A percentile compares a stretch with the other conserved stretches of the same genome.
Conservation (phyloP, 1,139 yeast genomes). For the Taphrina betulina region DNA sequence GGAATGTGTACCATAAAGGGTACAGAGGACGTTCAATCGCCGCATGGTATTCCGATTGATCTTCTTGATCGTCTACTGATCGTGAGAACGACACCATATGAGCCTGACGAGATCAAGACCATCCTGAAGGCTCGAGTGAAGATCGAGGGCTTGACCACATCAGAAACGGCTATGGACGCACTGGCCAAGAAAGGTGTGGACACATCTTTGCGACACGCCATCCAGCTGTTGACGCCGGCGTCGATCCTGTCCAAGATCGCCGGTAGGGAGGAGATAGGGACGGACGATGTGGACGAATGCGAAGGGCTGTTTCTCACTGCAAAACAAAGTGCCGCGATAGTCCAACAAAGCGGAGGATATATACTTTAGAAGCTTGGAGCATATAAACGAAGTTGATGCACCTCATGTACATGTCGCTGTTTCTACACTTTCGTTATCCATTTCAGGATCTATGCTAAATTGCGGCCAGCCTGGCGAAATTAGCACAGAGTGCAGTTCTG, state of each 20-base stretch:
- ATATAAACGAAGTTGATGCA: too few species aligned
- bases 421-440: too few species aligned
- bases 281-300: slow-evolving; percentile 81
- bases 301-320: slow-evolving; percentile 84
- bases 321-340: slow-evolving; percentile 73
- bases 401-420: too few species aligned
- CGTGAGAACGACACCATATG: slow-evolving; percentile 86
- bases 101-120: slow-evolving; percentile 73
- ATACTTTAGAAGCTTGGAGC: slow-evolving; percentile 6
- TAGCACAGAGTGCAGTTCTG: too few species aligned
- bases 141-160: slow-evolving; percentile 66
- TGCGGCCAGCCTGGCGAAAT: too few species aligned
- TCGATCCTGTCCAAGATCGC: slow-evolving; percentile 74
- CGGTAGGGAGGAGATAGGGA: slow-evolving; percentile 67
- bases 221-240: slow-evolving; percentile 88
- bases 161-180: slow-evolving; percentile 66
- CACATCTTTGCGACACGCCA: slow-evolving; percentile 84
- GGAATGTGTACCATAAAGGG: slow-evolving; percentile 92
- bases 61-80: slow-evolving; percentile 85
- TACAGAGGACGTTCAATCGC: slow-evolving; percentile 80
- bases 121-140: slow-evolving; percentile 79
- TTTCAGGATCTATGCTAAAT: too few species aligned
- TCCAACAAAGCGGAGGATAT: slow-evolving; percentile 49
- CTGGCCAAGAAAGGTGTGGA: slow-evolving; percentile 69
- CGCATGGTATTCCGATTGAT: slow-evolving; percentile 97